phyloP scores from a whole-genome alignment of 2,329 filamentous ascomycete species.

The Hirsutella rhossiliensis region DNA sequence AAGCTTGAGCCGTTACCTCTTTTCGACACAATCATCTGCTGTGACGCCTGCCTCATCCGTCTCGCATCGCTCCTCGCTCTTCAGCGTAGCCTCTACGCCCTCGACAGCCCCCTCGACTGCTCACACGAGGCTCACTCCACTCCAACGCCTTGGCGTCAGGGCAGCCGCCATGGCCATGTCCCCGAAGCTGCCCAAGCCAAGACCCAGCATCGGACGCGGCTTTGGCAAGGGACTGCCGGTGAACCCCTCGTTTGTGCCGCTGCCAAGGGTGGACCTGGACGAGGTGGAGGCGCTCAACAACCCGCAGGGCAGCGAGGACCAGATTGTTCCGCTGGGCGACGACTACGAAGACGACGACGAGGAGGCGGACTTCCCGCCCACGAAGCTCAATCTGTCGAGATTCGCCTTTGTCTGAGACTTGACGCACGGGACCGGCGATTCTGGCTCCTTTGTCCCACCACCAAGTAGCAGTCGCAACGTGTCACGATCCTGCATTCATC shows the following conservation, averaged over 20 bases:
- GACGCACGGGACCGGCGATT: not conserved
- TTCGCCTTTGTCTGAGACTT: conserved; percentile 27
- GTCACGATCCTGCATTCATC: conserved; percentile 4
- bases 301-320: conserved; percentile 41
- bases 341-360: conserved; percentile 35
- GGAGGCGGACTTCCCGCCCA: conserved; percentile 18
- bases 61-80: conserved; percentile 22
- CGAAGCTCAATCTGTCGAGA: conserved; percentile 33
- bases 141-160: conserved; percentile 39
- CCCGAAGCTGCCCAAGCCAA: conserved; percentile 16
- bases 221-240: conserved; percentile 26
- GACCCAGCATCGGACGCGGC: conserved; percentile 10
- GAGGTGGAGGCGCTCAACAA: conserved; percentile 40
- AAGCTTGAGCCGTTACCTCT: conserved; percentile 22
- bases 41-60: conserved; percentile 22
- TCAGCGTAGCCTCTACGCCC: conserved; percentile 22
- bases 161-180: conserved; percentile 21
- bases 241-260: conserved; percentile 41
- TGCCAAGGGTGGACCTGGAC: conserved; percentile 39
- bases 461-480: not conserved
- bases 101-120: conserved; percentile 31
- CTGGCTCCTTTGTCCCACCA: not conserved
- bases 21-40: conserved; percentile 13
- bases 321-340: conserved; percentile 30
- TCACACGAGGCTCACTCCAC: conserved; percentile 33